phyloP scores from a whole-genome alignment of 495 filamentous ascomycete genomes.

The Trypethelium eluteriae region DNA sequence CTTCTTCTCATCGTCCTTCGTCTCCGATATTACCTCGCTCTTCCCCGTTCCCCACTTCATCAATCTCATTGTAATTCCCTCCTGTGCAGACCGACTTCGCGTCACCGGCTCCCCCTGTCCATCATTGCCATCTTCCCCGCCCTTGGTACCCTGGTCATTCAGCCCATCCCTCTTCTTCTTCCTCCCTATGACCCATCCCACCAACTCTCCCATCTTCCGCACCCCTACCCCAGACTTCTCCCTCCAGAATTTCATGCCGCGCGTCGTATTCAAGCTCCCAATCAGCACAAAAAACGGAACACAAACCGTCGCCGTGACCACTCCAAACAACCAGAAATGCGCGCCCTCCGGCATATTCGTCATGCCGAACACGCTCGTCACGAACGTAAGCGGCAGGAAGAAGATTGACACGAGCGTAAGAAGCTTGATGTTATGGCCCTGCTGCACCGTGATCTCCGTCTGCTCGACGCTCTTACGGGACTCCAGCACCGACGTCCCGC shows the following conservation, averaged over 20 bases:
- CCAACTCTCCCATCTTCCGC: neutral
- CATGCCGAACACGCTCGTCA: slow-evolving; percentile 43
- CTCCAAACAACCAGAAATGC: slow-evolving; percentile 33
- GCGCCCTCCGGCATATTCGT: slow-evolving; percentile 36
- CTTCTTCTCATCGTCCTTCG: neutral
- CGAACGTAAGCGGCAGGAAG: slow-evolving; percentile 43
- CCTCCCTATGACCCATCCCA: neutral
- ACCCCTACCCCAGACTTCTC: slow-evolving; percentile 14
- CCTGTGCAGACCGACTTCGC: slow-evolving; percentile 5
- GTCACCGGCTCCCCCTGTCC: neutral
- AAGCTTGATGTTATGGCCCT: slow-evolving; percentile 44
- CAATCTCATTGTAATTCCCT: slow-evolving; percentile 3
- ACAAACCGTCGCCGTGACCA: slow-evolving; percentile 38
- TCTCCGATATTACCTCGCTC: neutral
- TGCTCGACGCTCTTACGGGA: slow-evolving; percentile 35
- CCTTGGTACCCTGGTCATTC: neutral
- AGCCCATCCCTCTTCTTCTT: neutral
- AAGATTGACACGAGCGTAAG: slow-evolving; percentile 45
- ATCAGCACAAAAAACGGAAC: slow-evolving; percentile 42
- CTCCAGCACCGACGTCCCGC: slow-evolving; percentile 39
- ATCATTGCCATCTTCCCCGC: neutral
- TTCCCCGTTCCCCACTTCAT: neutral
- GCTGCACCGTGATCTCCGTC: slow-evolving; percentile 35
- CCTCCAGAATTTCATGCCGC: slow-evolving; percentile 24
- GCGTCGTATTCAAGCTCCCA: slow-evolving; percentile 35